Conservation (phyloP, 2,329 filamentous ascomycete species). For the Cordyceps militaris region DNA sequence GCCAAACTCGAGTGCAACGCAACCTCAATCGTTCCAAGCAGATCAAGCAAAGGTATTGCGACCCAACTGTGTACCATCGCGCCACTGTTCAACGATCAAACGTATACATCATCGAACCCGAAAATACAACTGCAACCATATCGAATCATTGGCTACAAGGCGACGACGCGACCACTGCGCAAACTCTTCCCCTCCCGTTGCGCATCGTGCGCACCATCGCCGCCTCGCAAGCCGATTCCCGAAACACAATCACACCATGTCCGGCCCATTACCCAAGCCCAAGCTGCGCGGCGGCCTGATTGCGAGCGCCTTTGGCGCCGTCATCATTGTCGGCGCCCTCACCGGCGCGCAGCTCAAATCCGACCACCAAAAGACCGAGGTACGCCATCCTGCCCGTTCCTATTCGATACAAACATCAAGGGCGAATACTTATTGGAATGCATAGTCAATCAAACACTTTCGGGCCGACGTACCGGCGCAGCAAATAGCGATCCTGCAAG, state of each 20-base stretch:
- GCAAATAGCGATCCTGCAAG: conserved; percentile 38
- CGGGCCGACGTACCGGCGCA: conserved; percentile 33
- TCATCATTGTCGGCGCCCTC: conserved; percentile 39
- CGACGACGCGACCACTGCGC: not conserved
- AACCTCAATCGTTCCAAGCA: not conserved
- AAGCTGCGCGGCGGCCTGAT: conserved; percentile 28
- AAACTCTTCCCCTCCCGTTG: not conserved
- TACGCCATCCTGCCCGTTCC: conserved; percentile 16
- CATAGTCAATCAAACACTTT: conserved; percentile 30
- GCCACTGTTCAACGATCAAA: not conserved
- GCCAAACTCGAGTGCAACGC: not conserved
- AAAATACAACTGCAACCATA: not conserved
- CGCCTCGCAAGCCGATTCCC: not conserved
- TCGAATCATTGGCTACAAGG: not conserved
- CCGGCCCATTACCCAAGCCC: conserved; percentile 19
- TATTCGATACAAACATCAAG: not conserved
- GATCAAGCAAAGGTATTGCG: not conserved
- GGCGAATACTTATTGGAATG: not conserved
- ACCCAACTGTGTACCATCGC: not conserved
- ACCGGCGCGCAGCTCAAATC: conserved; percentile 45
- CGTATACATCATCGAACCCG: not conserved
- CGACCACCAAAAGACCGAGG: conserved; percentile 39
- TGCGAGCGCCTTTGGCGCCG: conserved; percentile 39
- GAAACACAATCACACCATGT: conserved; percentile 13
- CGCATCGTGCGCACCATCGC: not conserved